phyloP scores from a whole-genome alignment of 768 basidiomycete genomes.

The Clitopilus hobsonii region DNA sequence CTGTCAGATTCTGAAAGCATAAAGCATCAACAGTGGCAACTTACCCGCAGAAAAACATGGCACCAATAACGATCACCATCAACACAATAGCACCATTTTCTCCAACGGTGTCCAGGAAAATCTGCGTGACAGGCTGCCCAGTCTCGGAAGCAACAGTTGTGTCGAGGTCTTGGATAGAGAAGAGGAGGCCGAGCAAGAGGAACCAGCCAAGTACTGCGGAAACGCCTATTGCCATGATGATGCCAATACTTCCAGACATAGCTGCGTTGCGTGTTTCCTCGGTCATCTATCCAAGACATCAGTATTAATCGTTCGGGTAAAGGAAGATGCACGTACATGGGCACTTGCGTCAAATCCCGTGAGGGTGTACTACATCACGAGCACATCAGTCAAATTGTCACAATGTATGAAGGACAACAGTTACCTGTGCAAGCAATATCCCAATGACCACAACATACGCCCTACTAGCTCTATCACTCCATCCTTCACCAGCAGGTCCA shows the following conservation, averaged over 20 bases:
- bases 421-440: conserved; percentile 64
- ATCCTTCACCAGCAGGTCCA: conserved; percentile 46
- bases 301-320: neutral
- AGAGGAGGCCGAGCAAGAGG: conserved; percentile 65
- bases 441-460: conserved; percentile 72
- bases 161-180: conserved; percentile 71
- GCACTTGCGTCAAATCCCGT: conserved; percentile 79
- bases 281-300: conserved; percentile 45
- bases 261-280: conserved; percentile 73
- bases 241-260: conserved; percentile 64
- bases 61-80: conserved; percentile 70
- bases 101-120: conserved; percentile 74
- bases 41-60: conserved; percentile 73
- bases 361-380: conserved; percentile 50
- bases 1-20: neutral
- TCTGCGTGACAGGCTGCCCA: conserved; percentile 73
- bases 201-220: conserved; percentile 75
- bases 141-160: conserved; percentile 46
- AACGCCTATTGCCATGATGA: conserved; percentile 67
- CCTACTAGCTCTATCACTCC: conserved; percentile 62
- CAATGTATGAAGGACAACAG: neutral
- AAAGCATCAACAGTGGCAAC: conserved; percentile 12
- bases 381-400: neutral
- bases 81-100: conserved; percentile 68
- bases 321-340: conserved; percentile 38